Evolutionary conservation across 2,329 filamentous ascomycete genomes (phyloP).

Genomic region (Fusarium virguliforme): DNA sequence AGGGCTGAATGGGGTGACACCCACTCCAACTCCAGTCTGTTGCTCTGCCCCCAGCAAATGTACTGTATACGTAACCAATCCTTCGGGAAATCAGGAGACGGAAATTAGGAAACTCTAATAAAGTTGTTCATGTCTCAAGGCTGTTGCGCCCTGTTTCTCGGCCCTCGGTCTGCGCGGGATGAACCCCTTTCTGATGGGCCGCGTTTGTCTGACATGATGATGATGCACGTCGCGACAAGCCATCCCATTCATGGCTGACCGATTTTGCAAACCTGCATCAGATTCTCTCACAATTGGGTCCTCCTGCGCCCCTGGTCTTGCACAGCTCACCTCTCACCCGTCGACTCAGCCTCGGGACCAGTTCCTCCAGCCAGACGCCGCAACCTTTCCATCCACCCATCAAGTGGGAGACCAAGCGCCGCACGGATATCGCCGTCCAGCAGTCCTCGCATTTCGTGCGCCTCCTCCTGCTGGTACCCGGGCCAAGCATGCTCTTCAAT

Average conservation of each 20-base stretch:
- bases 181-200: conserved; percentile 15
- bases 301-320: conserved; percentile 28
- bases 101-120: background rate
- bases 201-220: conserved; percentile 10
- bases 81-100: conserved; percentile 10
- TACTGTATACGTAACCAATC: background rate
- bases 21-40: conserved; percentile 14
- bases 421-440: conserved; percentile 34
- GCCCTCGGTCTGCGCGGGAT: conserved; percentile 12
- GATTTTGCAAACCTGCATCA: conserved; percentile 33
- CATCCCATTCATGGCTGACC: conserved; percentile 18
- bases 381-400: conserved; percentile 38
- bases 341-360: conserved; percentile 33
- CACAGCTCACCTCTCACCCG: conserved; percentile 35
- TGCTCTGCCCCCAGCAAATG: conserved; percentile 11
- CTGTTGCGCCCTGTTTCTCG: background rate
- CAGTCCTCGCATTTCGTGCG: conserved; percentile 18
- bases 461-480: conserved; percentile 28
- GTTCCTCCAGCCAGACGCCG: conserved; percentile 36
- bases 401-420: conserved; percentile 38
- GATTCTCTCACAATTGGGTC: conserved; percentile 23
- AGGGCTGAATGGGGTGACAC: conserved; percentile 48
- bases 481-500: conserved; percentile 35
- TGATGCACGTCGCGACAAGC: conserved; percentile 27
- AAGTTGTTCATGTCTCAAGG: background rate